Conservation (phyloP, 495 filamentous ascomycete genomes). For the Friedmanniomyces endolithicus region DNA sequence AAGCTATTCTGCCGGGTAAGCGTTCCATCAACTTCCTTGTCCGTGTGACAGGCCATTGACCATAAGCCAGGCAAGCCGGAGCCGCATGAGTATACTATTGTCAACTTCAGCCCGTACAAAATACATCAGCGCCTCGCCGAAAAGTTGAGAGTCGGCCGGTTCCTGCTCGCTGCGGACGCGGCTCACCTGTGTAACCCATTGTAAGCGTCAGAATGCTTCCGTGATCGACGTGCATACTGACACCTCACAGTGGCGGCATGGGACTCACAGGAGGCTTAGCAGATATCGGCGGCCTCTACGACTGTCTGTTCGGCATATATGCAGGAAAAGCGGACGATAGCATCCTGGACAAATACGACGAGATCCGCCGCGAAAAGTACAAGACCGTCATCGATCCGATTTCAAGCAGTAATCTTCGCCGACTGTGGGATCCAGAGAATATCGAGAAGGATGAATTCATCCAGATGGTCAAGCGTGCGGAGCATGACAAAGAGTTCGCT, state of each 20-base stretch:
- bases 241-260: conserved; percentile 37
- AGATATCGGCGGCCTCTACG: conserved; percentile 44
- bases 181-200: conserved; percentile 46
- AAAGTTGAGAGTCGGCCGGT: conserved; percentile 40
- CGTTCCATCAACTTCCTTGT: conserved; percentile 8
- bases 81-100: conserved; percentile 42
- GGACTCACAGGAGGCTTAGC: conserved; percentile 50
- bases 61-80: conserved; percentile 22
- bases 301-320: conserved; percentile 44
- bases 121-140: conserved; percentile 51
- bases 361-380: conserved; percentile 45
- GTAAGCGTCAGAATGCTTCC: conserved; percentile 15
- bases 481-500: conserved; percentile 12
- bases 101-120: conserved; percentile 45
- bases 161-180: conserved; percentile 47
- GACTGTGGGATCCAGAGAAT: conserved; percentile 28
- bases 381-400: conserved; percentile 42
- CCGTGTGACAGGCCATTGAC: too few species aligned
- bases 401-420: conserved; percentile 39
- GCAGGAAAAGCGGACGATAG: conserved; percentile 39
- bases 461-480: conserved; percentile 17
- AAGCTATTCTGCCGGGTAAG: conserved; percentile 43
- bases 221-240: background rate
- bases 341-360: conserved; percentile 44
- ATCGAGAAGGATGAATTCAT: conserved; percentile 35